Conservation (phyloP, 257 asterid genomes). For the Handroanthus guayacan region DNA sequence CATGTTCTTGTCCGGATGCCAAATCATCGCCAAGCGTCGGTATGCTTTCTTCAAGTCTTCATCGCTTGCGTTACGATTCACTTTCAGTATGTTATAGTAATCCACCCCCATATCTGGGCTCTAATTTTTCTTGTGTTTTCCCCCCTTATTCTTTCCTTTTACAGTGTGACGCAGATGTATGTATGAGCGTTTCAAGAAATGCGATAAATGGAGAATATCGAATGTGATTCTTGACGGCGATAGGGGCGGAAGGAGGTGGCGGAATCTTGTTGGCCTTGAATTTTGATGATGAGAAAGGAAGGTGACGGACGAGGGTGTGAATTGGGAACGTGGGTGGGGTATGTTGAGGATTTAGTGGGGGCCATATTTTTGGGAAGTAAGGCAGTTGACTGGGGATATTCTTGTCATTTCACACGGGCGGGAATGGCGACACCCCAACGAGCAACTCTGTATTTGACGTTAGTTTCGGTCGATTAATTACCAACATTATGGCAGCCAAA, state of each 20-base stretch:
- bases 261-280: constrained; percentile 9
- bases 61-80: constrained; percentile 89
- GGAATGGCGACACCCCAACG: not conserved
- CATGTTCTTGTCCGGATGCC: constrained; percentile 97
- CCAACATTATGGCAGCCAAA: too few species aligned
- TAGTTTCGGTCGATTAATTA: not conserved
- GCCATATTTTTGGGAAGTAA: constrained; percentile 12
- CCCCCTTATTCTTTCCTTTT: not conserved
- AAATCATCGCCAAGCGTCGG: constrained; percentile 91
- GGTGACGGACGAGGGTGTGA: constrained; percentile 31
- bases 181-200: not conserved
- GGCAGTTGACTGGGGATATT: constrained; percentile 13
- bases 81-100: constrained; percentile 94
- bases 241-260: not conserved
- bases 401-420: constrained; percentile 9
- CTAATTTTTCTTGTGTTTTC: not conserved
- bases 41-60: constrained; percentile 90
- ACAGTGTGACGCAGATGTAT: constrained; percentile 18
- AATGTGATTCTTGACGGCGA: not conserved
- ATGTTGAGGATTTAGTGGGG: constrained; percentile 46
- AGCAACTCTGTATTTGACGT: not conserved
- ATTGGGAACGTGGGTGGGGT: constrained; percentile 29
- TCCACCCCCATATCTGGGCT: constrained; percentile 79
- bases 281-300: constrained; percentile 28
- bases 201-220: not conserved